Conservation (phyloP, 805 yeast species). For the Candida suzukii region DNA sequence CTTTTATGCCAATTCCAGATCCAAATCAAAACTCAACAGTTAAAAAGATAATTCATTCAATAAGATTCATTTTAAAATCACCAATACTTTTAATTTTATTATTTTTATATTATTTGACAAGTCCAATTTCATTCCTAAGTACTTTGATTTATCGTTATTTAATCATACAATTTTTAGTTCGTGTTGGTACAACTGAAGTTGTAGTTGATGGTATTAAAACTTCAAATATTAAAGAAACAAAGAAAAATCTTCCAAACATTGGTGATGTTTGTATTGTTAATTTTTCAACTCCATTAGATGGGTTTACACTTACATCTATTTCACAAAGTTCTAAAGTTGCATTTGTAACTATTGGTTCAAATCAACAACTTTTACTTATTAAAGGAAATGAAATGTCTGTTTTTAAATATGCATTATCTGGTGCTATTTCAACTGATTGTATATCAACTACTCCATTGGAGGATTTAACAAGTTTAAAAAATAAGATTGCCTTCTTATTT, state of each 20-base stretch:
- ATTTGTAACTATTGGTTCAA: constrained; percentile 9
- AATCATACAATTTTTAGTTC: background rate
- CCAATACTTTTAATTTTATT: constrained; percentile 20
- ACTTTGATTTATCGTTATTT: background rate
- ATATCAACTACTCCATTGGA: background rate
- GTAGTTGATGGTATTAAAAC: constrained; percentile 44
- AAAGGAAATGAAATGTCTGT: no score
- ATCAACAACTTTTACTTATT: no score
- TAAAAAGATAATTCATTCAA: constrained; percentile 8
- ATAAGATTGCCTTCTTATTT: constrained; percentile 22
- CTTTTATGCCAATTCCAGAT: constrained; percentile 58
- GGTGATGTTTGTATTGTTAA: constrained; percentile 52
- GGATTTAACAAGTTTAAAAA: background rate
- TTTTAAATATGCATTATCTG: background rate
- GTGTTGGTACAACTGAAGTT: constrained; percentile 19
- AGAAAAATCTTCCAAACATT: constrained; percentile 27
- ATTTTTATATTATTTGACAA: background rate
- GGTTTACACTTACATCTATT: constrained; percentile 25
- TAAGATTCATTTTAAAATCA: constrained; percentile 16
- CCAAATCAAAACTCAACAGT: constrained; percentile 10
- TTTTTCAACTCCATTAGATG: constrained; percentile 53
- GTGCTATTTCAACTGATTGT: background rate
- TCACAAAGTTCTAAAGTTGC: constrained; percentile 2
- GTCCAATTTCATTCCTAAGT: background rate
- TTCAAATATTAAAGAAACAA: constrained; percentile 28